Evolutionary conservation across 116 monocot species (phyloP).

Genomic region (Posidonia oceanica): DNA sequence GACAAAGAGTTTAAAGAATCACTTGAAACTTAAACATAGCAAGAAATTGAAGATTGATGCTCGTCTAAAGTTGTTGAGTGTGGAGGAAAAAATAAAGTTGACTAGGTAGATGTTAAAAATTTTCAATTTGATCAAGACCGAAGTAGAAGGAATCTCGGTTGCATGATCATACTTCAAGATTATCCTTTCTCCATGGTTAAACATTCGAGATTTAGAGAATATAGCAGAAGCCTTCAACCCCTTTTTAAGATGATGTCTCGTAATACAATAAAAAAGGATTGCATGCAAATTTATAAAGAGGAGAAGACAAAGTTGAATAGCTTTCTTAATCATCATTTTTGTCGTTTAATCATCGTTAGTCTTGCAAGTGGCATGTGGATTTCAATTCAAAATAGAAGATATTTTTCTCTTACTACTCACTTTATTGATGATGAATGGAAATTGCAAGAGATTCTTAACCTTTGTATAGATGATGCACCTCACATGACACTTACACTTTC

Average conservation of each 20-base stretch:
- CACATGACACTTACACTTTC: neutral
- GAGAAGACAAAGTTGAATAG: neutral
- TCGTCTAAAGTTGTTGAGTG: neutral
- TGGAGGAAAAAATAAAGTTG: neutral
- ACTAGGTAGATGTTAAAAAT: neutral
- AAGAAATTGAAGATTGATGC: neutral
- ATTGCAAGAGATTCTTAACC: neutral
- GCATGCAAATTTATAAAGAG: neutral
- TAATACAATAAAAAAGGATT: neutral
- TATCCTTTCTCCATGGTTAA: constrained; percentile 11
- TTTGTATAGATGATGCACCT: neutral
- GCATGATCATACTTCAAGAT: constrained; percentile 4
- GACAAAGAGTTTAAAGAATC: neutral
- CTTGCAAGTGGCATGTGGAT: constrained; percentile 4
- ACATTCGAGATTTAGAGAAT: neutral
- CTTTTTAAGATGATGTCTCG: neutral
- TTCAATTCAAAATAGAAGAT: neutral
- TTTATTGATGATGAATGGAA: constrained; percentile 2
- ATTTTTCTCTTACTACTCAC: neutral
- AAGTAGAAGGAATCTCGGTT: neutral
- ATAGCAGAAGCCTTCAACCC: neutral
- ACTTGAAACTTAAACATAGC: neutral
- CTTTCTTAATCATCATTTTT: too few species aligned
- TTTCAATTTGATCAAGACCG: neutral
- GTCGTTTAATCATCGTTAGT: neutral